Base-by-base conservation (phyloP, 306 rosid species). In the Prunus padus region DNA sequence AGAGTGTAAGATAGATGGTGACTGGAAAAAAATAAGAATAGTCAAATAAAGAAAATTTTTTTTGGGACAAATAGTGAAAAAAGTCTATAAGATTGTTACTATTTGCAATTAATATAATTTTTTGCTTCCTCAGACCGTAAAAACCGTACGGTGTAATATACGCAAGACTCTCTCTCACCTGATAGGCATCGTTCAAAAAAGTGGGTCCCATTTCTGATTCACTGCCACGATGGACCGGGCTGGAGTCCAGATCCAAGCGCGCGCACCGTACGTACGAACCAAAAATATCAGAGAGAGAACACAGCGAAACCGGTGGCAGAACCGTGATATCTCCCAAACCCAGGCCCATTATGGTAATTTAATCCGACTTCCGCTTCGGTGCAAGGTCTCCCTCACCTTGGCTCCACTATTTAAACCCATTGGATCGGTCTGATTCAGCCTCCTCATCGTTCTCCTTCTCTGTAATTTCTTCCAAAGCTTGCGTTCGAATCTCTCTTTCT, bases 141-240 rank as follows among this genome's bases (percentile, higher is more conserved):
- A 7, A 23, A 1, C 51, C 30, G 30, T 69, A 49, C 11, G 1
- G 22, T 10, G 20, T 0, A 1, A 1, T 15, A 68, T 61, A 68
- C 37, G 11, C 69, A 31, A 59, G 0, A 14, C 0, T 11, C 6
- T 19, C 69, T 13, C 45, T 11, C 47, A 26, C 8, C 7, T 3
- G 0, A 44, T 30, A 2, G 30, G 62, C 12, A 47, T 22, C 30
- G 50, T 0, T 5, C 0, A 22, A 13, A 69, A 14, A 4, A 46
- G 77, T 69, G 84, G 91, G 83, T 14, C 84, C 93, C 72, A 20
- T 67, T 14, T 75, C 77, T 51, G 87, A 93, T 49, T 93, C 92
- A 88, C 77, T 72, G 91, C 88, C 92, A 61, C 83, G 84, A 7
- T 64, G 88, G 91, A 84, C 11, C 4, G 20, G 20, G 33, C 66